A percentile compares a stretch with the other conserved stretches of the same genome.
Conservation (phyloP, 148 eudicot genomes). For the Silene latifolia region DNA sequence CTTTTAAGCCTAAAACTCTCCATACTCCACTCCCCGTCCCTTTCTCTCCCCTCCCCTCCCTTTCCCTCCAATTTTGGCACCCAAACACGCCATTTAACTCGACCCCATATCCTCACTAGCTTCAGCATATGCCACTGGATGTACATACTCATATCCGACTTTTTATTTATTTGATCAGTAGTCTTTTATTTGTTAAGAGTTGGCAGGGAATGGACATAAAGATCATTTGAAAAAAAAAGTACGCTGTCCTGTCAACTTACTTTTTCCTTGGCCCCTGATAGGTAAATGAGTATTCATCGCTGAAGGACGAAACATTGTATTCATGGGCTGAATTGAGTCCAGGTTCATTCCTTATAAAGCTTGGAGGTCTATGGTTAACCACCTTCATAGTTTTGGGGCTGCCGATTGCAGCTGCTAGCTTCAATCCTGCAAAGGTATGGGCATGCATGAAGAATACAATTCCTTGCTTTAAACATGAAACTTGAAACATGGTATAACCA, state of each 20-base stretch:
- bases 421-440: slow-evolving; percentile 83
- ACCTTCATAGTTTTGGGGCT: slow-evolving; percentile 76
- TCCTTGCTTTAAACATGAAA: not conserved
- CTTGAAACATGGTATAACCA: not conserved
- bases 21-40: too few species aligned
- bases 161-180: too few species aligned
- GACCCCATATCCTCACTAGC: too few species aligned
- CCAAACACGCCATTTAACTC: too few species aligned
- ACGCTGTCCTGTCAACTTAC: slow-evolving; percentile 8
- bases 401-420: slow-evolving; percentile 97
- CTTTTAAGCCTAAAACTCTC: too few species aligned
- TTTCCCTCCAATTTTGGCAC: too few species aligned
- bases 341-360: slow-evolving; percentile 61
- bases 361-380: slow-evolving; percentile 87
- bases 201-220: not conserved
- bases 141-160: too few species aligned
- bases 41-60: too few species aligned
- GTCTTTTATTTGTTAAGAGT: not conserved
- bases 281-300: slow-evolving; percentile 94
- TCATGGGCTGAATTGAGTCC: slow-evolving; percentile 97
- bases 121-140: too few species aligned
- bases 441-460: not conserved
- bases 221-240: not conserved
- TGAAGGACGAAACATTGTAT: slow-evolving; percentile 73
- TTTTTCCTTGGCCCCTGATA: slow-evolving; percentile 24